phyloP scores from a whole-genome alignment of 2,329 filamentous ascomycete genomes.

The Nigrospora sphaerica region DNA sequence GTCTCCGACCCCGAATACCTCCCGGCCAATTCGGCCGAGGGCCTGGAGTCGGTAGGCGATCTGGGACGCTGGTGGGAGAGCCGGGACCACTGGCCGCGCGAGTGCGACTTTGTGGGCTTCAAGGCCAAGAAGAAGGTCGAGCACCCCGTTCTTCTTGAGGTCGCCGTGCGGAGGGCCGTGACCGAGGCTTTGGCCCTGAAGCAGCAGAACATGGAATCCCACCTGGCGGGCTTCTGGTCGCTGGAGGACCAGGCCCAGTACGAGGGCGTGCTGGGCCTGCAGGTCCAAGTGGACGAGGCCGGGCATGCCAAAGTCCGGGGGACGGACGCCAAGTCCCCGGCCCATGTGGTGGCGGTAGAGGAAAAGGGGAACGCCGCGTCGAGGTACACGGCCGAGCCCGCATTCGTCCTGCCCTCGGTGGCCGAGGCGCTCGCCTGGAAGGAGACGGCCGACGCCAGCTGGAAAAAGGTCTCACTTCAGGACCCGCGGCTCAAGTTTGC shows the following conservation, averaged over 20 bases:
- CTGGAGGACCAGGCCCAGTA: constrained; percentile 23
- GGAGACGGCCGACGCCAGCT: constrained; percentile 43
- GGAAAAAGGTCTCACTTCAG: constrained; percentile 50
- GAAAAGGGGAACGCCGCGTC: background rate
- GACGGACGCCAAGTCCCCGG: constrained; percentile 23
- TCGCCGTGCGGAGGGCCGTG: constrained; percentile 41
- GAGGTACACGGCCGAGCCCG: background rate
- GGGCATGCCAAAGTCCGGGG: constrained; percentile 33
- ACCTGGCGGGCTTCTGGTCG: constrained; percentile 15
- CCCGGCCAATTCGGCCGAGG: constrained; percentile 37
- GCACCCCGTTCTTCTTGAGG: constrained; percentile 38
- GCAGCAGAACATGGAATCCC: constrained; percentile 19
- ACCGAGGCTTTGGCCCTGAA: constrained; percentile 42
- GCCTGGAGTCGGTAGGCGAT: constrained; percentile 39
- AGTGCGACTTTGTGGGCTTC: constrained; percentile 38
- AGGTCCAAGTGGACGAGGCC: constrained; percentile 29
- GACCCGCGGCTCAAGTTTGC: constrained; percentile 63
- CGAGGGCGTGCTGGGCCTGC: constrained; percentile 24
- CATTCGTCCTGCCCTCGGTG: constrained; percentile 12
- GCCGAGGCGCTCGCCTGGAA: constrained; percentile 35
- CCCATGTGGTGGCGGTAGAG: constrained; percentile 18
- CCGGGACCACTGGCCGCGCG: constrained; percentile 41
- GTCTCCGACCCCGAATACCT: constrained; percentile 32
- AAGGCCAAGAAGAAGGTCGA: constrained; percentile 27
- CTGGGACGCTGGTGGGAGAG: constrained; percentile 47